These are phyloP conservation scores for Microascus cirrosus DNA, from an alignment of 2,329 filamentous ascomycete species.

Conservation along the genomic window DNA sequence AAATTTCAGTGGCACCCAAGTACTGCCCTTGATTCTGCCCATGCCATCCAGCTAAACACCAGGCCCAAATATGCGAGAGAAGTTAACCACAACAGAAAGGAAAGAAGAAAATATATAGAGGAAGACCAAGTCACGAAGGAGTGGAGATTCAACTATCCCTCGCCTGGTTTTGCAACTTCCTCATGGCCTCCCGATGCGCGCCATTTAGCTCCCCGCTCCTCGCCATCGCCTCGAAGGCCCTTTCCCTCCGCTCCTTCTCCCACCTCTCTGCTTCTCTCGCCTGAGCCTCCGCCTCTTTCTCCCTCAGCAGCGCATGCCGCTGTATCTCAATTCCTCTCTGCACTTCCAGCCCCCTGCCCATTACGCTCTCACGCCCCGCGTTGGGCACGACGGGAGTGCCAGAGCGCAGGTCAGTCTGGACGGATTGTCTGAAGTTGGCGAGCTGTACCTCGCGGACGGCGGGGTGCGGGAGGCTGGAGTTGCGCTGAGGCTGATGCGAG, in stretches of 20 bases:
- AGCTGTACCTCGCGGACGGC: constrained; percentile 46
- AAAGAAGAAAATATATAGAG: background rate
- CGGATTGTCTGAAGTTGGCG: constrained; percentile 54
- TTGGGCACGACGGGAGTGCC: constrained; percentile 21
- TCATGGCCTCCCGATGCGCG: constrained; percentile 67
- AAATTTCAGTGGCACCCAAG: background rate
- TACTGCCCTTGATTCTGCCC: background rate
- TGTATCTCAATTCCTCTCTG: constrained; percentile 41
- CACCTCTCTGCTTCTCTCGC: constrained; percentile 45
- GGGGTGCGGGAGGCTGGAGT: constrained; percentile 26
- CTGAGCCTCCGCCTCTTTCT: constrained; percentile 51
- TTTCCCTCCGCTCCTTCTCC: constrained; percentile 47
- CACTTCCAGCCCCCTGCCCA: constrained; percentile 26
- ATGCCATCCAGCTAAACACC: background rate
- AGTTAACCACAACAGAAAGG: background rate
- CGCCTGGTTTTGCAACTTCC: constrained; percentile 53
- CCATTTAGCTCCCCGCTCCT: constrained; percentile 63
- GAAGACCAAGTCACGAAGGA: background rate
- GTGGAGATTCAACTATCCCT: constrained; percentile 1
- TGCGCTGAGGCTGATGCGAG: constrained; percentile 43
- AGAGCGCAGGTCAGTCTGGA: constrained; percentile 48
- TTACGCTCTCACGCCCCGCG: constrained; percentile 25
- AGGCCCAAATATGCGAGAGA: background rate
- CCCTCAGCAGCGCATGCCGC: constrained; percentile 44
- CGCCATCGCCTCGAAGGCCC: constrained; percentile 64